phyloP scores from a whole-genome alignment of 2,329 filamentous ascomycete genomes.

The Penicillium digitatum region DNA sequence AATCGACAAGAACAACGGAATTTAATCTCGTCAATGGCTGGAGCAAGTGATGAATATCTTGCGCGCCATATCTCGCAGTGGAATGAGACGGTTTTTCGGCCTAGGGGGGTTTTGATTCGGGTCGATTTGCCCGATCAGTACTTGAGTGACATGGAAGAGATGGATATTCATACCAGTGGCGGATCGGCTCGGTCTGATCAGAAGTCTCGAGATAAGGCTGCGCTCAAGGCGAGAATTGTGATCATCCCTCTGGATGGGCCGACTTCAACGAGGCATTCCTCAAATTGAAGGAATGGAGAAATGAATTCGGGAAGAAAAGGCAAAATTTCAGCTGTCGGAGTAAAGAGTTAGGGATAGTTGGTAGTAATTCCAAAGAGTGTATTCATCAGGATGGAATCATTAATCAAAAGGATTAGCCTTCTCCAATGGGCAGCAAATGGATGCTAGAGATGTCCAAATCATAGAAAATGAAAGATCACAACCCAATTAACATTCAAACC shows the following conservation, averaged over 20 bases:
- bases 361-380: neutral
- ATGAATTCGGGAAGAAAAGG: neutral
- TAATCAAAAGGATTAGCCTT: neutral
- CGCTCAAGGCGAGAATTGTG: slow-evolving; percentile 27
- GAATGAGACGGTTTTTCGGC: slow-evolving; percentile 31
- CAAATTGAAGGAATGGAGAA: neutral
- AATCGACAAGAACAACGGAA: slow-evolving; percentile 27
- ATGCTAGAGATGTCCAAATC: neutral
- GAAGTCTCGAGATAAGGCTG: slow-evolving; percentile 16
- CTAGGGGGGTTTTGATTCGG: slow-evolving; percentile 28
- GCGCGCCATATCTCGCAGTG: slow-evolving; percentile 24
- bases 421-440: neutral
- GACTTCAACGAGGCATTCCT: neutral
- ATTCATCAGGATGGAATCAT: neutral
- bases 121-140: slow-evolving; percentile 31
- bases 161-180: slow-evolving; percentile 18
- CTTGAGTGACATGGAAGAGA: slow-evolving; percentile 22
- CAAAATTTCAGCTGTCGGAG: neutral
- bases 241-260: slow-evolving; percentile 23
- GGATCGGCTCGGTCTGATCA: neutral
- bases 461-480: neutral
- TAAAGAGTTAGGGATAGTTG: neutral
- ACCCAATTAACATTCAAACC: slow-evolving; percentile 1
- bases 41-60: slow-evolving; percentile 10
- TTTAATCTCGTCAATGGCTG: slow-evolving; percentile 21